phyloP scores from a whole-genome alignment of 2,329 filamentous ascomycete genomes.

The Penicillium fuscoglaucum region DNA sequence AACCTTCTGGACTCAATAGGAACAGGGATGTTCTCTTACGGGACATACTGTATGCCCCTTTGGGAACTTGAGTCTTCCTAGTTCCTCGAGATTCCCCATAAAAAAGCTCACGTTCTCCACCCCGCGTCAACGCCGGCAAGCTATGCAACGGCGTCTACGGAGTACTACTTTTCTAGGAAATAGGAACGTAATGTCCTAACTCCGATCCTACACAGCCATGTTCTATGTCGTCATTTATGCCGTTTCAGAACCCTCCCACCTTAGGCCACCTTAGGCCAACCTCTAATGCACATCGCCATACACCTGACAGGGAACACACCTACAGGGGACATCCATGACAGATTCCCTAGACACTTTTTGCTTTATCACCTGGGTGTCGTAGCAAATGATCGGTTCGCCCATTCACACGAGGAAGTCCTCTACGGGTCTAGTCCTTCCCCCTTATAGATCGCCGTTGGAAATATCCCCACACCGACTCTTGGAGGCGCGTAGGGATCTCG shows the following conservation, averaged over 20 bases:
- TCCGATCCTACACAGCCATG: not conserved
- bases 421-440: not conserved
- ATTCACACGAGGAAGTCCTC: not conserved
- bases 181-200: not conserved
- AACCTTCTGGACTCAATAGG: not conserved
- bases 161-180: not conserved
- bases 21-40: not conserved
- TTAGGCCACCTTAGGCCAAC: not conserved
- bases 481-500: not conserved
- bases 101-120: not conserved
- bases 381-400: not conserved
- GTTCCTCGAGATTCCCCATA: not conserved
- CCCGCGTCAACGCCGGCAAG: slow-evolving; percentile 7
- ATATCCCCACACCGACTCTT: slow-evolving; percentile 7
- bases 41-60: not conserved
- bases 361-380: not conserved
- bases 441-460: slow-evolving; percentile 7
- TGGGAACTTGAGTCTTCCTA: not conserved
- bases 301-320: not conserved
- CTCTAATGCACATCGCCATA: not conserved
- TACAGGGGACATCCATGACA: slow-evolving; percentile 4
- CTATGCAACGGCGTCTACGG: slow-evolving; percentile 6
- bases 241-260: not conserved
- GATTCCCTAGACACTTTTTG: not conserved
- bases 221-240: not conserved